Percentiles rank a stretch among this genome's conserved stretches.
Evolutionary conservation across 768 basidiomycete genomes (phyloP).

Genomic region (Royoungia palumana): DNA sequence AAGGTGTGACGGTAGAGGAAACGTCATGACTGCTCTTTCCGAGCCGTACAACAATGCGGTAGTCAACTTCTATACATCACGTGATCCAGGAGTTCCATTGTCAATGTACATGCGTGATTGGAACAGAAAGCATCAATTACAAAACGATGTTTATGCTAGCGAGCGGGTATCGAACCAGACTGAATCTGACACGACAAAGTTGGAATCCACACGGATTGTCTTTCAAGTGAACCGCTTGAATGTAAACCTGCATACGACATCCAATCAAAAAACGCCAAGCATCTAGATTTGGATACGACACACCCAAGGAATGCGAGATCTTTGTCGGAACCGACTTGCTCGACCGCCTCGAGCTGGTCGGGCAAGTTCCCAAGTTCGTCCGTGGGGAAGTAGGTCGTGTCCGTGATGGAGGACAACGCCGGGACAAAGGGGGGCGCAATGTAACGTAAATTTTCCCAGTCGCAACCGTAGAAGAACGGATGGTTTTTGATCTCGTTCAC

Average conservation of each 20-base stretch:
- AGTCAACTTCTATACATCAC: slow-evolving; percentile 11
- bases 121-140: slow-evolving; percentile 26
- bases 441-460: slow-evolving; percentile 87
- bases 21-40: slow-evolving; percentile 54
- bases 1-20: slow-evolving; percentile 67
- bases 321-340: slow-evolving; percentile 62
- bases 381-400: slow-evolving; percentile 95
- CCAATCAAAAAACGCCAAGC: slow-evolving; percentile 1
- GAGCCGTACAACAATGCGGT: no score
- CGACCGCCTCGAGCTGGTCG: slow-evolving; percentile 56
- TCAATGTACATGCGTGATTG: slow-evolving; percentile 17
- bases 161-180: slow-evolving; percentile 23
- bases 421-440: slow-evolving; percentile 98
- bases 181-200: background rate
- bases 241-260: slow-evolving; percentile 55
- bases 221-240: slow-evolving; percentile 67
- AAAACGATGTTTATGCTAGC: slow-evolving; percentile 27
- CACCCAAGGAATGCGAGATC: slow-evolving; percentile 67
- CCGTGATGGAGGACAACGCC: slow-evolving; percentile 84
- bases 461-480: slow-evolving; percentile 93
- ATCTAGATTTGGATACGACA: slow-evolving; percentile 16
- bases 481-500: slow-evolving; percentile 89
- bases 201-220: background rate
- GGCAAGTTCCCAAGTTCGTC: slow-evolving; percentile 80
- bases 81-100: slow-evolving; percentile 37